Evolutionary conservation across 176 grass and related monocot genomes (phyloP).

Genomic region (Elaeis guineensis): DNA sequence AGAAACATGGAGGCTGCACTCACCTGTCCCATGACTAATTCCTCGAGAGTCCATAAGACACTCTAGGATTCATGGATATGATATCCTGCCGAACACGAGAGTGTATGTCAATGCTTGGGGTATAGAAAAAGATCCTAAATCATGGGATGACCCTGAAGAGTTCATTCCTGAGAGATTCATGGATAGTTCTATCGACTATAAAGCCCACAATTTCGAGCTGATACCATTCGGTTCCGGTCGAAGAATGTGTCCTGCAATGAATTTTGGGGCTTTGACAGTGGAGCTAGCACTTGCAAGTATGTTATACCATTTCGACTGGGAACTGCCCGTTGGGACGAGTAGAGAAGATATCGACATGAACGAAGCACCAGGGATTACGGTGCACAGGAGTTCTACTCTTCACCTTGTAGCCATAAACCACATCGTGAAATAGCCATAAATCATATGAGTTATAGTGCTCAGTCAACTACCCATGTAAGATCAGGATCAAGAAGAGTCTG

Average conservation of each 20-base stretch:
- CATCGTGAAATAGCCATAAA: no score
- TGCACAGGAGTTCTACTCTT: conserved; percentile 12
- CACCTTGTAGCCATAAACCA: conserved; percentile 9
- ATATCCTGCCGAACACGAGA: conserved; percentile 12
- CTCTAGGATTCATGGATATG: conserved; percentile 23
- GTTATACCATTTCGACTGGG: conserved; percentile 25
- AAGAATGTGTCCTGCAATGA: conserved; percentile 26
- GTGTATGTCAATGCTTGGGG: conserved; percentile 28
- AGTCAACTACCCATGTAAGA: no score
- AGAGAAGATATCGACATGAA: conserved; percentile 19
- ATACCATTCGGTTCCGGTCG: conserved; percentile 28
- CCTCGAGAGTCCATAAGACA: conserved; percentile 11
- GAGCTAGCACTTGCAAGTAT: conserved; percentile 19
- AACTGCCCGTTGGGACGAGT: conserved; percentile 1
- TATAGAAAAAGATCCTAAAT: conserved; percentile 28
- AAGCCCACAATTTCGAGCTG: conserved; percentile 18
- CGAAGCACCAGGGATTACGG: not conserved
- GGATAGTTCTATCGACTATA: conserved; percentile 14
- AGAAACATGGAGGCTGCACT: no score
- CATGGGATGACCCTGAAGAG: conserved; percentile 17
- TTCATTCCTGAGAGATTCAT: conserved; percentile 32
- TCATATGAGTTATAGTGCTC: no score
- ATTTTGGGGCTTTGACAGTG: conserved; percentile 9
- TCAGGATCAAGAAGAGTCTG: no score
- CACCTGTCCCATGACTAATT: not conserved